These are phyloP conservation scores for Penicillium ucsense DNA, from an alignment of 495 filamentous ascomycete genomes.

Conservation along the genomic window DNA sequence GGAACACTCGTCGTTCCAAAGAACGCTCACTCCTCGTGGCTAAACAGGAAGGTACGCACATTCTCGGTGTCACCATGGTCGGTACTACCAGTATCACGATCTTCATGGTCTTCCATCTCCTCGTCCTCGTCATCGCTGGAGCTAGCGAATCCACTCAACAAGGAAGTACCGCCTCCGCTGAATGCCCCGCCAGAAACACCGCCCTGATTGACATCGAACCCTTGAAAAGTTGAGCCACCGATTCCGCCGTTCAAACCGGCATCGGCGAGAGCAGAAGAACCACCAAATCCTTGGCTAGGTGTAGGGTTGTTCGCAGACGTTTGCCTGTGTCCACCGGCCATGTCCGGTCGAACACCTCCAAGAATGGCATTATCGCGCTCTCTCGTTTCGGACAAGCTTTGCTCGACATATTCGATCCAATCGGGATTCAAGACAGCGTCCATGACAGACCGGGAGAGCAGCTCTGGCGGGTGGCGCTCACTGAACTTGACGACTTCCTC, in stretches of 20 bases:
- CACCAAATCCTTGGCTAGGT: slow-evolving; percentile 47
- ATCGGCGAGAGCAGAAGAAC: slow-evolving; percentile 59
- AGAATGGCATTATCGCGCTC: slow-evolving; percentile 97
- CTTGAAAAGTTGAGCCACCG: slow-evolving; percentile 52
- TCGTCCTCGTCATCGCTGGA: slow-evolving; percentile 96
- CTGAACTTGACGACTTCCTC: slow-evolving; percentile 99
- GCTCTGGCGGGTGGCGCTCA: slow-evolving; percentile 81
- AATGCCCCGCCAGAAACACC: slow-evolving; percentile 58
- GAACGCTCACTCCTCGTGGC: slow-evolving; percentile 33
- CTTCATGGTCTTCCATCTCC: slow-evolving; percentile 82
- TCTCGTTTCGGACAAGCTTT: slow-evolving; percentile 83
- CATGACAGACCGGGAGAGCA: slow-evolving; percentile 73
- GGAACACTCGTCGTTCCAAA: slow-evolving; percentile 1
- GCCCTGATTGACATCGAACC: slow-evolving; percentile 65
- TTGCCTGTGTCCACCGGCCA: slow-evolving; percentile 60
- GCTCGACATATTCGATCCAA: slow-evolving; percentile 95
- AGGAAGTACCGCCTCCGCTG: slow-evolving; percentile 52
- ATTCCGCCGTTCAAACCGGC: slow-evolving; percentile 54
- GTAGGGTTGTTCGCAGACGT: slow-evolving; percentile 53
- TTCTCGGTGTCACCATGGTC: slow-evolving; percentile 46
- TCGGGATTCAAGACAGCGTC: slow-evolving; percentile 78
- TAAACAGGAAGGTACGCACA: slow-evolving; percentile 55
- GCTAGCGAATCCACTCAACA: slow-evolving; percentile 91
- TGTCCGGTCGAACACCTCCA: slow-evolving; percentile 89
- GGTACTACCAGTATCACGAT: slow-evolving; percentile 30